Conservation (phyloP, 192 early-diverging fungal genomes). For the Rhizoclosmatium sp. region DNA sequence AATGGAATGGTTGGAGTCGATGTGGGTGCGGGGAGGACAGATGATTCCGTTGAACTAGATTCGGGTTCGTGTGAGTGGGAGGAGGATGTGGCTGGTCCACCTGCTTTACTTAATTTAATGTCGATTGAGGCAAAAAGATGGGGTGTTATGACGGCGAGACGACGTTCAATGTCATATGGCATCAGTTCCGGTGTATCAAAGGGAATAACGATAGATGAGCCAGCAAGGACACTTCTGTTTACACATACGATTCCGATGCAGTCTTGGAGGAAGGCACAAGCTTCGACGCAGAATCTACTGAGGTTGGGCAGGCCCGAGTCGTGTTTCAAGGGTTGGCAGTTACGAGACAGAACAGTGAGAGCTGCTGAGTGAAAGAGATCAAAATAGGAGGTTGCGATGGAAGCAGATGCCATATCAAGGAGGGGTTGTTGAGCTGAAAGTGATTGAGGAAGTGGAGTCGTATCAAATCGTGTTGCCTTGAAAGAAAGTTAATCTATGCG, state of each 20-base stretch:
- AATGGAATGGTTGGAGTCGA: not conserved
- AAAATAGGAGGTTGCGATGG: slow-evolving; percentile 32
- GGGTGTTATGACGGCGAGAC: slow-evolving; percentile 19
- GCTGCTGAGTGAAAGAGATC: slow-evolving; percentile 32
- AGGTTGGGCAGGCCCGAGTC: not conserved
- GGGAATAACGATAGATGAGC: slow-evolving; percentile 25
- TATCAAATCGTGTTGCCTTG: slow-evolving; percentile 25
- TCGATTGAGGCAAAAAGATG: slow-evolving; percentile 25
- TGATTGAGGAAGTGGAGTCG: slow-evolving; percentile 20
- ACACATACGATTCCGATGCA: slow-evolving; percentile 33
- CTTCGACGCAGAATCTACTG: slow-evolving; percentile 27
- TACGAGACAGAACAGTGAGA: slow-evolving; percentile 22
- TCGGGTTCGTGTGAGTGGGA: not conserved
- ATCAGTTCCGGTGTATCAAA: slow-evolving; percentile 35
- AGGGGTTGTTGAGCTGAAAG: slow-evolving; percentile 14
- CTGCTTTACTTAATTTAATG: not conserved
- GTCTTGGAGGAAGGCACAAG: slow-evolving; percentile 34
- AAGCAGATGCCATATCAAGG: slow-evolving; percentile 7
- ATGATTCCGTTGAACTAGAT: not conserved
- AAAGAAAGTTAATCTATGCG: not conserved
- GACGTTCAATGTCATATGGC: slow-evolving; percentile 24
- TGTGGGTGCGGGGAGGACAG: not conserved
- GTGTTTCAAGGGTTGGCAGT: slow-evolving; percentile 27
- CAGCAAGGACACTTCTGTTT: slow-evolving; percentile 14
- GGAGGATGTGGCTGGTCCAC: not conserved